Evolutionary conservation across 116 monocot genomes (phyloP), one percentile per base, ranked within the genome.

Genomic region (Iris pallida): DNA sequence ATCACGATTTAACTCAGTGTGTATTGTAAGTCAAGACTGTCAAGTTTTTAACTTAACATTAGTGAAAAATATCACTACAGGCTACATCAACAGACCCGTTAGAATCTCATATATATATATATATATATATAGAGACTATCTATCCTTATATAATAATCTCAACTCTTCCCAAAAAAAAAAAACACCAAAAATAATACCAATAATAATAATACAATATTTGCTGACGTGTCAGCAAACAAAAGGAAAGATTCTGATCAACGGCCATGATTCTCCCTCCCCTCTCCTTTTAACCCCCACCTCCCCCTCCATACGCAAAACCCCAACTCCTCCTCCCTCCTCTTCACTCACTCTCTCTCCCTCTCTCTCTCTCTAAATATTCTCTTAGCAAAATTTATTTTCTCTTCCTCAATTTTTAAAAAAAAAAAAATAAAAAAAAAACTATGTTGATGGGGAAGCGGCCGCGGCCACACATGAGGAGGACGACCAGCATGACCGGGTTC

Each of bases 401-500:
- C 30, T 30, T 30, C 3, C 30, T 30, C 3, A 30, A n/a, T n/a
- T n/a, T n/a, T n/a, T n/a, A 5, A 19, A 11, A 6, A 63, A 16
- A 5, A 17, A 42, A 8, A 9, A 14, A 65, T 4, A 20, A 18
- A 67, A n/a, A n/a, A 53, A 19, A 8, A 45, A 43, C 68, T 2
- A 67, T 67, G 67, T 15, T 40, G 67, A 14, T 67, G 20, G 67
- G 67, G 0, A 67, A 65, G 65, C 45, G 65, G 19, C 47, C 18
- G 52, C 18, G 53, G 53, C 13, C 53, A 19, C 13, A 51, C 16
- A 40, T 67, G 53, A 67, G 67, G 67, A 46, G 67, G 10, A 67
- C 40, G 19, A 54, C 53, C 8, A 67, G 67, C 67, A 11, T 67
- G 67, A 67, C 67, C 3, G 67, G 42, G 53, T 41, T 67, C 53